phyloP scores from a whole-genome alignment of 805 yeast species.

The Yamadazyma sp. region DNA sequence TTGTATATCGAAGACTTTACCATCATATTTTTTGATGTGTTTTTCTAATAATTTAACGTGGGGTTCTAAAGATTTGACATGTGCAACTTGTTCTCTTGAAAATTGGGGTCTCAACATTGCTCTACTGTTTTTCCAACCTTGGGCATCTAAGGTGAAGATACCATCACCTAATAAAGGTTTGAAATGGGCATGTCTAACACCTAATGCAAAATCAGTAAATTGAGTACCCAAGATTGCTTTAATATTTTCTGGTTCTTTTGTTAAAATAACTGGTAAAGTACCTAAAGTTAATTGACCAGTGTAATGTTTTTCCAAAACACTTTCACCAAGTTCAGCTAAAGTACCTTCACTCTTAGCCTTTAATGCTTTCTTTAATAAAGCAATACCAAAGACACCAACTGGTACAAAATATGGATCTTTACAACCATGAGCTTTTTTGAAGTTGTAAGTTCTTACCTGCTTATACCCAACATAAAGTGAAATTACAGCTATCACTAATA shows the following conservation, averaged over 20 bases:
- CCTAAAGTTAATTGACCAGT: constrained; percentile 16
- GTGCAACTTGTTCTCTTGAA: constrained; percentile 36
- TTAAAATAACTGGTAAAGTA: constrained; percentile 22
- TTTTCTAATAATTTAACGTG: constrained; percentile 26
- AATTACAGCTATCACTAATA: too few relatives aligned
- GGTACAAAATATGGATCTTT: constrained; percentile 11
- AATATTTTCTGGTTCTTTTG: constrained; percentile 35
- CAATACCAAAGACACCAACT: constrained; percentile 4
- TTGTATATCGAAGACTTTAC: constrained; percentile 29
- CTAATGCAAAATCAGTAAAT: constrained; percentile 33
- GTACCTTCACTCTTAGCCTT: constrained; percentile 18
- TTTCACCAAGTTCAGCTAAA: constrained; percentile 21
- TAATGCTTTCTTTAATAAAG: constrained; percentile 14
- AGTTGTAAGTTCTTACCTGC: constrained; percentile 5
- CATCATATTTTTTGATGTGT: constrained; percentile 21
- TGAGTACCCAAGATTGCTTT: constrained; percentile 38
- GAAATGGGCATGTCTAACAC: constrained; percentile 30
- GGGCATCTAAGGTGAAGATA: constrained; percentile 35
- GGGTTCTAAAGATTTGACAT: constrained; percentile 30
- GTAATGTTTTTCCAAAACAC: constrained; percentile 2
- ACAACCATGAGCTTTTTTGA: constrained; percentile 18
- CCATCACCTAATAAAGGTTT: constrained; percentile 36
- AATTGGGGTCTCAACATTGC: constrained; percentile 38
- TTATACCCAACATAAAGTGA: not conserved
- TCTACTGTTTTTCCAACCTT: constrained; percentile 39